Base-by-base conservation (phyloP, 768 basidiomycete genomes). In the Vishniacozyma victoriae region DNA sequence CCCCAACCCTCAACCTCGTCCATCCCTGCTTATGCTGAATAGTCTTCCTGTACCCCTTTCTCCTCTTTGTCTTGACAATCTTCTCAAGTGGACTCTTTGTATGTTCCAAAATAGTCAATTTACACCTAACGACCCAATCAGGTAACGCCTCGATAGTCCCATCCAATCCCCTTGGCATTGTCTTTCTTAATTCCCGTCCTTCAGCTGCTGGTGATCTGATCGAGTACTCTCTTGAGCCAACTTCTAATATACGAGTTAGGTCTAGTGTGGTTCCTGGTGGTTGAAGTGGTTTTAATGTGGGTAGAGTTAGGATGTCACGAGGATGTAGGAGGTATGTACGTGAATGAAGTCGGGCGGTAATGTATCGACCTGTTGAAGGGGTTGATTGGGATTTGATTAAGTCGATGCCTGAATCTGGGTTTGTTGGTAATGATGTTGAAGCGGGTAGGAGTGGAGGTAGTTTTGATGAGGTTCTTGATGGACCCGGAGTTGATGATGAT, bases 1-100 rank as follows among this genome's bases (percentile, higher is more conserved):
- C 78, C 16, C 91, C 90, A 57, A 99, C 85, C 43, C 92, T 79
- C 50, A 99, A 78, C 67, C 91, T 81, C n/a, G 93, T 97, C 76
- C 87, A 97, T 2, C 85, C 86, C 69, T 91, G 89, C 73, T 96
- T 97, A 72, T 89, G 85, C 70, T 82, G 79, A 56, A 96, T 87
- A 6, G 87, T 90, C 75, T 88, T 87, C 74, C 86, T 82, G 75
- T 97, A 97, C 9, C 93, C 91, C 77, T 97, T 96, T 82, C 95
- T 83, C 74, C 91, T 77, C 78, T 97, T 99, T 77, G 92, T 53
- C 78, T 96, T 95, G 75, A 92, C 81, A 46, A 87, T 86, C 61
- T 77, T 79, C 74, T 93, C 86, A 86, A 97, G 85, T 44, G 80
- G 79, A 6, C 89, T 87, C 72, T 92, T 96, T 35, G 95, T 97